Percentiles rank a stretch among this genome's conserved stretches.
phyloP scores from a whole-genome alignment of 495 filamentous ascomycete genomes.

The Letharia lupina region DNA sequence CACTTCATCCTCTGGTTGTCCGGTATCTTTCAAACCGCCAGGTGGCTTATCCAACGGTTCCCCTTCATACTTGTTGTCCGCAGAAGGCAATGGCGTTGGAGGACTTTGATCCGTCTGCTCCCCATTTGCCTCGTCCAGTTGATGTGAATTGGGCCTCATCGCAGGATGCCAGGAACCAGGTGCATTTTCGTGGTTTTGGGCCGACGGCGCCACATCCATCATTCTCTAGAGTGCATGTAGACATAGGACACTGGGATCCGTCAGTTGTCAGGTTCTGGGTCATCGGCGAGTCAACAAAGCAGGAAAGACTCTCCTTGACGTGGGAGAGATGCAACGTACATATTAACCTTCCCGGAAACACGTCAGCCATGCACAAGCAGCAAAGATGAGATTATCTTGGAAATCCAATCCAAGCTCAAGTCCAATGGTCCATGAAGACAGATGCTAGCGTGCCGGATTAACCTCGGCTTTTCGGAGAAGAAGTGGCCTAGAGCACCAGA shows the following conservation, averaged over 20 bases:
- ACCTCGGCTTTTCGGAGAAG: constrained; percentile 1
- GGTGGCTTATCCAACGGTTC: not conserved
- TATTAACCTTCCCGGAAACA: not conserved
- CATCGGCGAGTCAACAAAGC: not conserved
- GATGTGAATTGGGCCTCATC: constrained; percentile 10
- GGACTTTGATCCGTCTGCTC: not conserved
- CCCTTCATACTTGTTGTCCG: not conserved
- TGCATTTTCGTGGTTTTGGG: constrained; percentile 1
- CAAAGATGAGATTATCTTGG: not conserved
- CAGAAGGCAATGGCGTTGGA: not conserved
- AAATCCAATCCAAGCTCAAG: not conserved
- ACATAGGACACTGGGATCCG: not conserved
- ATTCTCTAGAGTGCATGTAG: not conserved
- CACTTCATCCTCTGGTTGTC: not conserved
- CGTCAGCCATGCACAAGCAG: not conserved
- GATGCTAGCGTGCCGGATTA: not conserved
- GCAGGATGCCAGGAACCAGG: constrained; percentile 19
- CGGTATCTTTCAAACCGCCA: not conserved
- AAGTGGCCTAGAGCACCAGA: no score
- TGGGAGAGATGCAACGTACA: not conserved
- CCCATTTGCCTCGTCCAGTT: not conserved
- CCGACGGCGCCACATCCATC: constrained; percentile 9
- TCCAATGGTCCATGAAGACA: not conserved
- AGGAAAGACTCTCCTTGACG: not conserved
- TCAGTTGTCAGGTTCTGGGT: not conserved